Base-by-base conservation (phyloP, 2,329 filamentous ascomycete genomes). In the Lasiodiplodia hormozganensis region DNA sequence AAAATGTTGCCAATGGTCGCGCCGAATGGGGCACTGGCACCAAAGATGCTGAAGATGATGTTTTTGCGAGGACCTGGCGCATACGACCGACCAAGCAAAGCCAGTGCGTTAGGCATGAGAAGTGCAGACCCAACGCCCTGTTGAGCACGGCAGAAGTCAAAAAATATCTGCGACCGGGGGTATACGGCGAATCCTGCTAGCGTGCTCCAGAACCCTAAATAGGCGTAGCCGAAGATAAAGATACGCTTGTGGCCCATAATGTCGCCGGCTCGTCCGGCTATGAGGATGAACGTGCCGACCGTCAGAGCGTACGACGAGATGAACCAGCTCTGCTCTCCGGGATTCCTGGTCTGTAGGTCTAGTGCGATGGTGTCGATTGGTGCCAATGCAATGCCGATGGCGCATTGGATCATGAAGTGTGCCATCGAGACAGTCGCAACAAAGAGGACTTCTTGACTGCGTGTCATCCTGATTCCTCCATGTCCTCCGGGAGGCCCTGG, bases 361-460 rank as follows among this genome's bases (percentile, higher is more conserved):
- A 76, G 70, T 18, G 79, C 83, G 70, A 87, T 85, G 65, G 83
- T 76, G 57, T 83, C 79, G 28, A 85, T 75, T 1, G 81, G 79
- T 7, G 78, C 78, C 12, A 84, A 70, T 34, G 74, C 74, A 58
- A 76, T 73, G 38, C 75, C 76, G 3, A 78, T 68, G 11, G 72
- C 74, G 10, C 72, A 72, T 65, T 78, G 76, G 21, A 75, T 75
- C 70, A 74, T 74, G 56, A 76, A 70, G 67, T 78, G 75, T 38
- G 76, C 73, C 28, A 74, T 70, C n/a, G 73, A 71, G 23, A 74
- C 74, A 14, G 76, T 69, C 7, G 71, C 74, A 8, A 77, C 72
- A 62, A 77, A 77, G 51, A 77, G 56, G 31, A 73, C 65, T 57
- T 77, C 74, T 16, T 70, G 72, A 3, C 62, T 23, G 21, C 58